These are phyloP conservation scores for Aspergillus fumigatiaffinis DNA, from an alignment of 2,329 filamentous ascomycete species.

Conservation along the genomic window DNA sequence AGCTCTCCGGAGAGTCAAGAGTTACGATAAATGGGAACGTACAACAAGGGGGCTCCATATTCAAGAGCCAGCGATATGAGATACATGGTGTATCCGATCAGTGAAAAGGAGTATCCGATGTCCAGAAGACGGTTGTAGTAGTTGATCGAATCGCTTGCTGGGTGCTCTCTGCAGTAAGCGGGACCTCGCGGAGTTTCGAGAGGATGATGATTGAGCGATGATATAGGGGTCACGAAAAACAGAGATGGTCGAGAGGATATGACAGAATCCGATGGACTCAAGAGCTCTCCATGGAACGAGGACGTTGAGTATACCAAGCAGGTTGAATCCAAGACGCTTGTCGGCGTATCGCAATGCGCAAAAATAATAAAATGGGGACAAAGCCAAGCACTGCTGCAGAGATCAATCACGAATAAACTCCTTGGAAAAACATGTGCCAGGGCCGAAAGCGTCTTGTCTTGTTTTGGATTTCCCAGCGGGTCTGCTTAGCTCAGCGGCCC, in stretches of 20 bases:
- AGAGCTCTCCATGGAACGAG: not conserved
- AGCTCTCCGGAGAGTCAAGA: not conserved
- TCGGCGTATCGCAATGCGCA: not conserved
- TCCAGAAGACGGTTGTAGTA: not conserved
- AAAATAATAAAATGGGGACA: not conserved
- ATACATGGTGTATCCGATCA: conserved; percentile 30
- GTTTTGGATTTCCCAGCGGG: not conserved
- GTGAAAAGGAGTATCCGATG: not conserved
- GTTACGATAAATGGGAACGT: conserved; percentile 15
- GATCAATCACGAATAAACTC: not conserved
- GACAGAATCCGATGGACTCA: not conserved
- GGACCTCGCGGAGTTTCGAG: not conserved
- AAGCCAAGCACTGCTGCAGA: not conserved
- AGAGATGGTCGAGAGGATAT: not conserved
- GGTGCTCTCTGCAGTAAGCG: not conserved
- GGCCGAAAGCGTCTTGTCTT: not conserved
- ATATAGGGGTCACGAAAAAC: not conserved
- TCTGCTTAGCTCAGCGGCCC: not conserved
- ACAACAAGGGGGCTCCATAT: conserved; percentile 50
- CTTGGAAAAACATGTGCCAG: not conserved
- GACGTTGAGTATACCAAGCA: not conserved
- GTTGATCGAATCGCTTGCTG: not conserved
- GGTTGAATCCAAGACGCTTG: not conserved
- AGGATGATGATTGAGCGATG: not conserved
- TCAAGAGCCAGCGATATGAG: conserved; percentile 39